These are phyloP conservation scores for Turnera subulata DNA, from an alignment of 345 rosid genomes.

Conservation along the genomic window DNA sequence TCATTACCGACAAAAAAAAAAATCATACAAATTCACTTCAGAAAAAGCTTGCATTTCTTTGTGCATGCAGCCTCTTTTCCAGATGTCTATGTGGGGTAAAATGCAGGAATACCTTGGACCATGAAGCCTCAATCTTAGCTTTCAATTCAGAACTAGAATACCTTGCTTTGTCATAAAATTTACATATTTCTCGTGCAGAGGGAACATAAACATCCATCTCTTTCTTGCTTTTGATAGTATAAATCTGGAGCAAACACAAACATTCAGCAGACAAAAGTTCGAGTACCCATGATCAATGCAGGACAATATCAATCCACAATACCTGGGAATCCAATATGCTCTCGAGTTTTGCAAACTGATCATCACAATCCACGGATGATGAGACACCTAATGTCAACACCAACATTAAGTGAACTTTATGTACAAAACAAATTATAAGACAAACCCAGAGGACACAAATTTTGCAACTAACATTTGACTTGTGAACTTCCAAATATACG, in stretches of 20 bases:
- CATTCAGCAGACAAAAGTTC: background rate
- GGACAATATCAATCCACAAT: background rate
- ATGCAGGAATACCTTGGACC: slow-evolving; percentile 55
- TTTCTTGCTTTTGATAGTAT: slow-evolving; percentile 44
- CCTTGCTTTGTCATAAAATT: slow-evolving; percentile 49
- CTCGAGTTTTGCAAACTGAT: slow-evolving; percentile 68
- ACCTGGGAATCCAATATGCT: slow-evolving; percentile 76
- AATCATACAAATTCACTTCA: slow-evolving; percentile 7
- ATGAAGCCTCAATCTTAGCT: slow-evolving; percentile 46
- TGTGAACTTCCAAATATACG: background rate
- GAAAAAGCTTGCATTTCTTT: background rate
- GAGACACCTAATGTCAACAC: slow-evolving; percentile 37
- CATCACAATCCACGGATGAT: slow-evolving; percentile 46
- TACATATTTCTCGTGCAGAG: slow-evolving; percentile 46
- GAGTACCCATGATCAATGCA: slow-evolving; percentile 4
- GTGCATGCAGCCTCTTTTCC: background rate
- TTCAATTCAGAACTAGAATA: slow-evolving; percentile 41
- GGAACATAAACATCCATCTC: slow-evolving; percentile 50
- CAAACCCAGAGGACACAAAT: background rate
- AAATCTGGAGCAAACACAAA: slow-evolving; percentile 45
- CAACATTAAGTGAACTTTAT: slow-evolving; percentile 6
- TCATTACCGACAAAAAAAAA: slow-evolving; percentile 2
- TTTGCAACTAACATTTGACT: background rate
- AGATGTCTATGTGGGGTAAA: background rate
- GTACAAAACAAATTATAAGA: too few relatives aligned